Conservation (phyloP, 768 basidiomycete genomes). For the Leucocoprinus leucothites region DNA sequence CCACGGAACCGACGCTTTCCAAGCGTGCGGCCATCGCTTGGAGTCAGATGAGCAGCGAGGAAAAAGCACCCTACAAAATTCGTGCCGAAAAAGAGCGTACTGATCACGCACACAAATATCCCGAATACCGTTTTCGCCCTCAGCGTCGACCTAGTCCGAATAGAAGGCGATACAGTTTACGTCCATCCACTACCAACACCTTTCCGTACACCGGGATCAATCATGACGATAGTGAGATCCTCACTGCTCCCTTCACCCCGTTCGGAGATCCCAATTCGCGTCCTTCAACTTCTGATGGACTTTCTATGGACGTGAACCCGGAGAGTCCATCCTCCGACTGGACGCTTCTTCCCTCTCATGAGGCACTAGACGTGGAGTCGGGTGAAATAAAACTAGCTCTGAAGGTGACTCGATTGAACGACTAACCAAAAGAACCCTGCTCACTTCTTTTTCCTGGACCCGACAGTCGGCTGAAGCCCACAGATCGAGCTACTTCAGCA, state of each 20-base stretch:
- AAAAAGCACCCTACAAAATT: constrained; percentile 46
- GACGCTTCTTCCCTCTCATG: not conserved
- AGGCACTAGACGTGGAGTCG: not conserved
- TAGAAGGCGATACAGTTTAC: not conserved
- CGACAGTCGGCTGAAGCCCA: no score
- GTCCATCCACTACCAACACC: not conserved
- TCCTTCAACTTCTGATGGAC: not conserved
- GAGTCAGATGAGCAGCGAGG: constrained; percentile 49
- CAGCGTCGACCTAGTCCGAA: not conserved
- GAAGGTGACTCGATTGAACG: no score
- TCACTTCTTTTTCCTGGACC: no score
- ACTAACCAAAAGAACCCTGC: no score
- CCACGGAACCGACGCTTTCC: constrained; percentile 58
- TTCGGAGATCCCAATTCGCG: no score
- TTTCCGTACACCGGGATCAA: no score
- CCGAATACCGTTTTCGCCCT: constrained; percentile 64
- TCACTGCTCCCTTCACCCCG: no score
- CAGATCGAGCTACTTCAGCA: no score
- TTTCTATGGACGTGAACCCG: not conserved
- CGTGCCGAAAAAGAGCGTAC: constrained; percentile 55
- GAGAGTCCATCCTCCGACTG: not conserved
- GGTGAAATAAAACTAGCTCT: no score
- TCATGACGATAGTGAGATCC: no score
- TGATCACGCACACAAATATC: constrained; percentile 55
- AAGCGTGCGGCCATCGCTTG: constrained; percentile 77